Evolutionary conservation across 352 stramenopile genomes (phyloP).

Genomic region (Blastocystis sp.): DNA sequence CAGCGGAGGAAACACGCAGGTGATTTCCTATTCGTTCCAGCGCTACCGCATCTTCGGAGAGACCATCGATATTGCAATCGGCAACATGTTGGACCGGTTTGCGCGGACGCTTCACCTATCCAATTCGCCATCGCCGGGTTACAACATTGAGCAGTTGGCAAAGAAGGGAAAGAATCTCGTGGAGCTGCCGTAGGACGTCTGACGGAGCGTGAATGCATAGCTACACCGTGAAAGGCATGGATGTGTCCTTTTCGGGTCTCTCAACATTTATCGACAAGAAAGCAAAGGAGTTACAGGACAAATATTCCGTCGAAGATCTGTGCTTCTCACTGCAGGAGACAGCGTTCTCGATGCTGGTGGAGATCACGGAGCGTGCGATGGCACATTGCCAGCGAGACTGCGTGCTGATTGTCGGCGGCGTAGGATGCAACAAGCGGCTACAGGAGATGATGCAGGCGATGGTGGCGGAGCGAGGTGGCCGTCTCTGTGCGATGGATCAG

Average conservation of each 20-base stretch:
- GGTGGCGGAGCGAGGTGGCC: conserved; percentile 81
- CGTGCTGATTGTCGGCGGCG: conserved; percentile 95
- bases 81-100: conserved; percentile 96
- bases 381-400: conserved; percentile 85
- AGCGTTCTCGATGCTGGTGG: conserved; percentile 98
- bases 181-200: conserved; percentile 83
- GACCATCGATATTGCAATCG: conserved; percentile 99
- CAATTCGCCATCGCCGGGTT: conserved; percentile 93
- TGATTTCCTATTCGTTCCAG: conserved; percentile 61
- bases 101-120: conserved; percentile 82
- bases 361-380: conserved; percentile 99
- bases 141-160: conserved; percentile 96
- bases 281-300: conserved; percentile 67
- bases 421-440: conserved; percentile 84
- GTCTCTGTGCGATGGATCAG: conserved; percentile 93
- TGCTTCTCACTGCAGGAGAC: conserved; percentile 98
- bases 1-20: conserved; percentile 94
- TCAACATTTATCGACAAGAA: conserved; percentile 88
- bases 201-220: not conserved
- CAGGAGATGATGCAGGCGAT: conserved; percentile 96
- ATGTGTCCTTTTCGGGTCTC: conserved; percentile 94
- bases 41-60: conserved; percentile 96
- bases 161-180: conserved; percentile 77
- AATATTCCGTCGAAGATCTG: conserved; percentile 85
- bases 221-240: conserved; percentile 79